Evolutionary conservation across 495 filamentous ascomycete species (phyloP), one percentile per base, ranked within the genome.

Genomic region (Aspergillus diversus): DNA sequence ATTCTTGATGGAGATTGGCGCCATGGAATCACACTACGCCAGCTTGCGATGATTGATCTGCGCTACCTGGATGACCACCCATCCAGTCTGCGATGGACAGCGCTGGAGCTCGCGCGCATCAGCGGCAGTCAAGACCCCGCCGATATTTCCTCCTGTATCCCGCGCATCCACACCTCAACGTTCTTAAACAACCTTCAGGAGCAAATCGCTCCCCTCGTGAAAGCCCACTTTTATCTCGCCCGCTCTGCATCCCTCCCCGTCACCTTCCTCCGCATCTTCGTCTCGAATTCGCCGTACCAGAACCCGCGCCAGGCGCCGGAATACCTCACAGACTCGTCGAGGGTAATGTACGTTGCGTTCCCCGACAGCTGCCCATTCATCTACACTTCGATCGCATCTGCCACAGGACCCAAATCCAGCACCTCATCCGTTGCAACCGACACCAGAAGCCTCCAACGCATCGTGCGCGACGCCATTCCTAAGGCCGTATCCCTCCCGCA

Each of bases 1-100:
- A 88, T 96, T 43, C 66, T 90, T 0, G 88, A 93, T 60, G 90
- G 90, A 48, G 92, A 96, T 71, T 96, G 92, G 91, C 81, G 90
- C 21, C 82, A 87, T 55, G 92, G 92, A 1, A 77, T 96, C 21
- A 88, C 84, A 1, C 75, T 96, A 15, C 90, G 89, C 63, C 90
- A 93, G 69, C 78, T 94, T 5, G 91, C 90, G 52, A 93, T 92
- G 82, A 87, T 88, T 15, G 92, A 96, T 66, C 75, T 92, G 13
- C 89, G 90, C 63, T 80, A 91, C 69, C 79, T 94, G n/a, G 85
- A 92, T 66, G 89, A 92, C 68, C 89, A 92, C 66, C 89, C 90
- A 0, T 79, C 83, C 3, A 82, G 83, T 1, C 83, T 89, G 61
- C 87, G 88, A 75, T 96, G 92, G 92, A 86, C 86, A 17, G 90